These are phyloP conservation scores for Cyclotella baltica DNA, from an alignment of 108 stramenopile genomes.

Conservation along the genomic window DNA sequence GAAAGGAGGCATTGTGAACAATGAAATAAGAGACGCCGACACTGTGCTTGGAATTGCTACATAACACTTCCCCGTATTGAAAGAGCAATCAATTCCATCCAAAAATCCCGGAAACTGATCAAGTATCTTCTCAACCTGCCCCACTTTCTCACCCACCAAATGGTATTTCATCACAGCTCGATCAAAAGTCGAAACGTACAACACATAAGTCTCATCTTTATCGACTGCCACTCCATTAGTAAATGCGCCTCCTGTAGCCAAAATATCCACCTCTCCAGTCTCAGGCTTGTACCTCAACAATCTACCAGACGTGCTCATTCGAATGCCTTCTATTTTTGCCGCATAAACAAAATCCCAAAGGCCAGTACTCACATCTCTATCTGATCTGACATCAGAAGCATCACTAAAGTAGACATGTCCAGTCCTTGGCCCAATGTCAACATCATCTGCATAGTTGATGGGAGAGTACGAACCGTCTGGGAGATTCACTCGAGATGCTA, in stretches of 20 bases:
- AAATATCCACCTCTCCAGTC: constrained; percentile 63
- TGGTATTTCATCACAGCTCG: constrained; percentile 60
- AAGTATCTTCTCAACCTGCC: constrained; percentile 48
- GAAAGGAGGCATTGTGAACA: constrained; percentile 49
- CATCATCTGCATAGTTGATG: constrained; percentile 69
- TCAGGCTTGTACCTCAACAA: constrained; percentile 68
- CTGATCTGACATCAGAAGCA: constrained; percentile 59
- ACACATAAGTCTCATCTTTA: constrained; percentile 58
- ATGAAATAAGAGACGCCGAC: constrained; percentile 3
- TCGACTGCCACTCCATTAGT: constrained; percentile 77
- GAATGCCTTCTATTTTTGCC: constrained; percentile 62
- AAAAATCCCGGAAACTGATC: constrained; percentile 56
- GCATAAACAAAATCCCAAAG: constrained; percentile 70
- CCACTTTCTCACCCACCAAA: constrained; percentile 54
- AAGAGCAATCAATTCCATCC: constrained; percentile 72
- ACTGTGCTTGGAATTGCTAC: constrained; percentile 57
- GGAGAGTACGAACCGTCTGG: constrained; percentile 51
- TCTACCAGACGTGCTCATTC: constrained; percentile 63
- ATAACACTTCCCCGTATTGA: constrained; percentile 41
- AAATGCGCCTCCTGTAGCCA: constrained; percentile 60
- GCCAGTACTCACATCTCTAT: constrained; percentile 35
- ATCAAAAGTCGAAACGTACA: constrained; percentile 51
- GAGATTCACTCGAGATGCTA: constrained; percentile 58
- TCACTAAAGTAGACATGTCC: constrained; percentile 82
- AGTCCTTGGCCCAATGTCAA: constrained; percentile 63